Conservation (phyloP, 805 yeast genomes). For the Candida parachauliodes region DNA sequence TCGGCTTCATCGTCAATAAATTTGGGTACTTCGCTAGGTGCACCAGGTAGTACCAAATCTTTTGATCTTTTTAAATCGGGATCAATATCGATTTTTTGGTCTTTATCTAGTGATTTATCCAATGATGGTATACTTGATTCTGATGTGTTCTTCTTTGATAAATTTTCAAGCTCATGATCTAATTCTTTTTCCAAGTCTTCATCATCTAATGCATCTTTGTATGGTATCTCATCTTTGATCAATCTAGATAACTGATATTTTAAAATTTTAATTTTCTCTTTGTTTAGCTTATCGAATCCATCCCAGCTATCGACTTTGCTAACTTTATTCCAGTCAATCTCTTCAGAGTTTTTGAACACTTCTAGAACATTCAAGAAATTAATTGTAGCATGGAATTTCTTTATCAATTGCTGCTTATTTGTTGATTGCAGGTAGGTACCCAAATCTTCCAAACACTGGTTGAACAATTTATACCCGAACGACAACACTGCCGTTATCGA, state of each 20-base stretch:
- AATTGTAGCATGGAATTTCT: slow-evolving; percentile 34
- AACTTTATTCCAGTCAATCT: slow-evolving; percentile 29
- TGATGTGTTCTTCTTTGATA: slow-evolving; percentile 5
- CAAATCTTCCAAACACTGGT: slow-evolving; percentile 27
- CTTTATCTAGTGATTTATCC: slow-evolving; percentile 10
- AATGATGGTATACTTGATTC: slow-evolving; percentile 17
- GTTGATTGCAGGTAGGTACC: slow-evolving; percentile 16
- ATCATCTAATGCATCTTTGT: slow-evolving; percentile 22
- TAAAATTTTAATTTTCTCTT: slow-evolving; percentile 31
- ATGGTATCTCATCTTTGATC: slow-evolving; percentile 33
- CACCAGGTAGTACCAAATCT: neutral
- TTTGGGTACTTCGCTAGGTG: slow-evolving; percentile 7
- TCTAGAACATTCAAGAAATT: slow-evolving; percentile 29
- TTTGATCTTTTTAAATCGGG: neutral
- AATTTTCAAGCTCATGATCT: slow-evolving; percentile 18
- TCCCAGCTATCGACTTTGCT: slow-evolving; percentile 22
- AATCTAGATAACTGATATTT: slow-evolving; percentile 37
- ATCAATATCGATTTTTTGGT: neutral
- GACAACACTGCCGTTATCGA: slow-evolving; percentile 27
- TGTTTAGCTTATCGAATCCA: slow-evolving; percentile 24
- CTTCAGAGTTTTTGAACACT: slow-evolving; percentile 23
- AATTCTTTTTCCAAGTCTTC: slow-evolving; percentile 26
- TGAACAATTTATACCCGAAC: slow-evolving; percentile 35
- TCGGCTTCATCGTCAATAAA: slow-evolving; percentile 10
- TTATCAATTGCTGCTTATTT: slow-evolving; percentile 26